Conservation (phyloP, 192 early-diverging fungal genomes). For the Linnemannia hyalina region DNA sequence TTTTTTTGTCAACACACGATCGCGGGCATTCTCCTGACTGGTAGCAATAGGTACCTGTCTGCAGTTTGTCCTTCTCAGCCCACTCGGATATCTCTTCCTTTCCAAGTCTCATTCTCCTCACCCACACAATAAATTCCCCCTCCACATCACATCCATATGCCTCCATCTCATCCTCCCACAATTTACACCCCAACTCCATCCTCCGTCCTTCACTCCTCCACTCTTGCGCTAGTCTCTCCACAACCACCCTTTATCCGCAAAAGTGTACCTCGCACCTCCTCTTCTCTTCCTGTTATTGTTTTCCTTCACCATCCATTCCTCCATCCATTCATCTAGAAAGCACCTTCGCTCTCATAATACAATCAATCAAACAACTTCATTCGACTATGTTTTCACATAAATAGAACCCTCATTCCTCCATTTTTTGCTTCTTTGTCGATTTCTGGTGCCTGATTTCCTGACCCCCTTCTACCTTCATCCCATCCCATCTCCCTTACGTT, state of each 20-base stretch:
- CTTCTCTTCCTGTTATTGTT: background rate
- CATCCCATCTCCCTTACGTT: background rate
- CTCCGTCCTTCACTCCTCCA: background rate
- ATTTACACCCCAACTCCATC: background rate
- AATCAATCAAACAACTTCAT: background rate
- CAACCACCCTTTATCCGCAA: background rate
- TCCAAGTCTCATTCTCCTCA: background rate
- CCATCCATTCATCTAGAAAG: background rate
- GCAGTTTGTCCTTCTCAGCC: too few relatives aligned
- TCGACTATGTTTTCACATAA: background rate
- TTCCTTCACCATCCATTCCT: background rate
- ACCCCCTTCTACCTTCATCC: background rate
- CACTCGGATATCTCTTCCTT: background rate
- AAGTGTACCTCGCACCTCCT: background rate
- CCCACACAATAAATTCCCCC: background rate
- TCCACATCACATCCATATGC: background rate
- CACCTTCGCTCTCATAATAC: background rate
- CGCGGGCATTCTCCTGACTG: background rate
- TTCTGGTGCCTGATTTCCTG: conserved; percentile 7
- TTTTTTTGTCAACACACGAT: background rate
- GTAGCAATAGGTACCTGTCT: background rate
- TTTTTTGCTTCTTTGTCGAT: conserved; percentile 1
- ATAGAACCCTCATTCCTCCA: background rate
- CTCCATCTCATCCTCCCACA: background rate
- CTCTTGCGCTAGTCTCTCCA: background rate